phyloP scores from a whole-genome alignment of 208 protist genomes.

The Acanthamoeba triangularis region DNA sequence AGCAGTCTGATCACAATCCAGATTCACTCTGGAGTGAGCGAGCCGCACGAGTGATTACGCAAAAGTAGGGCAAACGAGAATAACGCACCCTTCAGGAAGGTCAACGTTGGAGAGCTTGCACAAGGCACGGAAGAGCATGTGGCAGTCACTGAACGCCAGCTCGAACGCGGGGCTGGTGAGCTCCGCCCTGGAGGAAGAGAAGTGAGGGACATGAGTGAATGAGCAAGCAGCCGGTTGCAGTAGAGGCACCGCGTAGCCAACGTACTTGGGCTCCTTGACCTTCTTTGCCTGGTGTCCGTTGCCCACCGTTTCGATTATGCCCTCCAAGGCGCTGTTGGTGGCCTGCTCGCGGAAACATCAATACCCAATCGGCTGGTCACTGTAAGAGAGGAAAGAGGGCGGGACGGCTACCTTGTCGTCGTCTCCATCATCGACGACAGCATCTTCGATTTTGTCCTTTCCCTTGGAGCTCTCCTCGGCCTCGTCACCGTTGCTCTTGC shows the following conservation, averaged over 20 bases:
- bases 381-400: background rate
- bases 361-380: background rate
- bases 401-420: background rate
- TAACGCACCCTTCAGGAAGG: constrained; percentile 79
- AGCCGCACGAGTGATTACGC: constrained; percentile 18
- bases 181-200: background rate
- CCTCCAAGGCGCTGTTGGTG: background rate
- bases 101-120: constrained; percentile 91
- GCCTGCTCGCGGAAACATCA: background rate
- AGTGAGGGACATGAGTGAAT: background rate
- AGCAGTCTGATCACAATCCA: background rate
- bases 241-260: background rate
- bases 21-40: background rate
- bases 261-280: constrained; percentile 31
- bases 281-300: background rate
- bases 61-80: no score
- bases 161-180: constrained; percentile 28
- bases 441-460: background rate
- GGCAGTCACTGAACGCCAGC: constrained; percentile 81
- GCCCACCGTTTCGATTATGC: constrained; percentile 13
- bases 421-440: background rate
- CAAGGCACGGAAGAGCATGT: constrained; percentile 87
- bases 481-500: background rate
- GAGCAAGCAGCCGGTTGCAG: background rate
- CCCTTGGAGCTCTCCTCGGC: background rate